phyloP scores from a whole-genome alignment of 768 basidiomycete genomes.

The Ramaria rubella region DNA sequence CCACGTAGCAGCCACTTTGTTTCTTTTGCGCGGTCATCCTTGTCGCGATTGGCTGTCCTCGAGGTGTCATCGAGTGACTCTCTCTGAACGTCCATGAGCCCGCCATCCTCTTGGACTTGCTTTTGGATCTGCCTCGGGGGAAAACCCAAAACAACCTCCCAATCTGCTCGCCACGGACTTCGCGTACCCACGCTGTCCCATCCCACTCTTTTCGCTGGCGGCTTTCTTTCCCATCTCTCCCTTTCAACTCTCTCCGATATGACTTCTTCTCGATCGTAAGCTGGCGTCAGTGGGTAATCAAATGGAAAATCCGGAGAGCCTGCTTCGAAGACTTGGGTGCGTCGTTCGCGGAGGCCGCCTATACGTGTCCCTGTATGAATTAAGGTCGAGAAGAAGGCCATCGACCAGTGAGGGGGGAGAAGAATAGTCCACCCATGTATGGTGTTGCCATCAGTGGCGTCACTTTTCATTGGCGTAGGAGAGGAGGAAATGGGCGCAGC shows the following conservation, averaged over 20 bases:
- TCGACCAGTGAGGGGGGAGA: slow-evolving; percentile 83
- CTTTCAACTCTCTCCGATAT: slow-evolving; percentile 48
- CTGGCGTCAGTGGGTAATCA: slow-evolving; percentile 59
- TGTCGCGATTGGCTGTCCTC: neutral
- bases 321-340: slow-evolving; percentile 77
- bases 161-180: slow-evolving; percentile 74
- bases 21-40: slow-evolving; percentile 11
- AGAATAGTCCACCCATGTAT: slow-evolving; percentile 87
- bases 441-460: slow-evolving; percentile 28
- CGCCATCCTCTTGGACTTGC: slow-evolving; percentile 3
- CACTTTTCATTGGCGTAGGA: slow-evolving; percentile 14
- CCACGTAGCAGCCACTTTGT: slow-evolving; percentile 64
- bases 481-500: slow-evolving; percentile 28
- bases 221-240: slow-evolving; percentile 67
- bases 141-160: slow-evolving; percentile 63
- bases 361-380: slow-evolving; percentile 77
- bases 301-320: slow-evolving; percentile 71
- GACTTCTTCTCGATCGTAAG: slow-evolving; percentile 46
- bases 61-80: slow-evolving; percentile 9
- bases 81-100: slow-evolving; percentile 18
- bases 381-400: slow-evolving; percentile 83
- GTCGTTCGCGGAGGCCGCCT: slow-evolving; percentile 77
- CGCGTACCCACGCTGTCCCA: slow-evolving; percentile 55
- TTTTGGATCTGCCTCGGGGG: neutral
- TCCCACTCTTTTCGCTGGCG: slow-evolving; percentile 81